Percentiles rank a stretch among this genome's conserved stretches.
Evolutionary conservation across 1,139 yeast genomes (phyloP).

Genomic region (Blastobotrys apis): DNA sequence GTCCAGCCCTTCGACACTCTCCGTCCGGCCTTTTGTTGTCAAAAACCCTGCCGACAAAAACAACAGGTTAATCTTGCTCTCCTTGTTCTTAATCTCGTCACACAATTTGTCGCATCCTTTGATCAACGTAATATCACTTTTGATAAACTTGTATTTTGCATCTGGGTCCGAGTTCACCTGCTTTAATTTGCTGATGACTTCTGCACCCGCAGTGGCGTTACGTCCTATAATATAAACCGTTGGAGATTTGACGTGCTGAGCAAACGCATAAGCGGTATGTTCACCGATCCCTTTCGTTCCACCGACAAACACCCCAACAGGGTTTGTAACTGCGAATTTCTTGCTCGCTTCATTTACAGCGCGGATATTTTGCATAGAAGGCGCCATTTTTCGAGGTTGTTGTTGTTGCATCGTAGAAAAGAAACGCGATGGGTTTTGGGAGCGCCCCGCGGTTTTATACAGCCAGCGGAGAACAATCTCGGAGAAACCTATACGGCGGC

Average conservation of each 20-base stretch:
- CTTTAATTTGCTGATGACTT: constrained; percentile 23
- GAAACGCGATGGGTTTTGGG: too few species aligned
- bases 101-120: constrained; percentile 27
- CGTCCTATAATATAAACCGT: constrained; percentile 34
- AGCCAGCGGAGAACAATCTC: too few species aligned
- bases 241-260: constrained; percentile 28
- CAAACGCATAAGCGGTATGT: constrained; percentile 31
- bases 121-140: constrained; percentile 27
- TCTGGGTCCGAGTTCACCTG: constrained; percentile 24
- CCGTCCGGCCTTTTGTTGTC: constrained; percentile 20
- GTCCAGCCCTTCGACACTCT: constrained; percentile 32
- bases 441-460: too few species aligned
- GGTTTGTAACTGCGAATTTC: constrained; percentile 9
- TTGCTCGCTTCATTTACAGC: constrained; percentile 1
- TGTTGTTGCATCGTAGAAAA: too few species aligned
- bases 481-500: too few species aligned
- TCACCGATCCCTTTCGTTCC: constrained; percentile 36
- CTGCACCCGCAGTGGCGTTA: constrained; percentile 25
- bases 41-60: constrained; percentile 27
- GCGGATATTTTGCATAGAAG: constrained; percentile 1
- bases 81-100: constrained; percentile 23
- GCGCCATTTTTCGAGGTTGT: constrained; percentile 9
- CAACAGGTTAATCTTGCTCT: constrained; percentile 29
- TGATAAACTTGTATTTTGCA: constrained; percentile 27
- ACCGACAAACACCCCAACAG: constrained; percentile 34